These are phyloP conservation scores for Straminergon stramineum DNA, from an alignment of 225 moss, liverwort and hornwort genomes.

Conservation along the genomic window DNA sequence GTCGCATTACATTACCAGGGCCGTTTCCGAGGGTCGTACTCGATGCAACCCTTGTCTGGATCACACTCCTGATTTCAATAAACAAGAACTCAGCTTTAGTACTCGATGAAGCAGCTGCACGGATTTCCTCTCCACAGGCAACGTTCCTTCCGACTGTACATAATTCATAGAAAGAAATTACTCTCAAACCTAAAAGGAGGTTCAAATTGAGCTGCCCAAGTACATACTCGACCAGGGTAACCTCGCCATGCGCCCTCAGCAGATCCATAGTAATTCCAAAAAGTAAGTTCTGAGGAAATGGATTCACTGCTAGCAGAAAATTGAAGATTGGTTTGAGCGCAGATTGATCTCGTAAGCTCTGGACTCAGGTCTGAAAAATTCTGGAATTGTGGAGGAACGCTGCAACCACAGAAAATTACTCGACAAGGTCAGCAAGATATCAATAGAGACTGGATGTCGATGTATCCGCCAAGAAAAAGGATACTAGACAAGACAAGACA, in stretches of 20 bases:
- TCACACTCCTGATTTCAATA: constrained; percentile 28
- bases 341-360: constrained; percentile 37
- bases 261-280: constrained; percentile 51
- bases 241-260: constrained; percentile 45
- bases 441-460: background rate
- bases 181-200: background rate
- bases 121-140: background rate
- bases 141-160: background rate
- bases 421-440: background rate
- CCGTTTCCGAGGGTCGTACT: constrained; percentile 48
- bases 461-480: background rate
- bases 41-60: constrained; percentile 25
- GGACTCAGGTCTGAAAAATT: constrained; percentile 29
- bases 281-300: constrained; percentile 18
- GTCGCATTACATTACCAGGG: constrained; percentile 32
- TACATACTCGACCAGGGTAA: constrained; percentile 37
- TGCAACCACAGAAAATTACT: constrained; percentile 9
- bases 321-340: constrained; percentile 43
- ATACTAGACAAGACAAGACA: background rate
- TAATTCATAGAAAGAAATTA: background rate
- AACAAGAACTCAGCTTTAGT: background rate
- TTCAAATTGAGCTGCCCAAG: background rate
- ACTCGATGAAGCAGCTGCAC: background rate
- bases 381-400: constrained; percentile 41
- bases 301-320: constrained; percentile 46